phyloP scores from a whole-genome alignment of 805 yeast species.

The Saccharomycopsis malanga region DNA sequence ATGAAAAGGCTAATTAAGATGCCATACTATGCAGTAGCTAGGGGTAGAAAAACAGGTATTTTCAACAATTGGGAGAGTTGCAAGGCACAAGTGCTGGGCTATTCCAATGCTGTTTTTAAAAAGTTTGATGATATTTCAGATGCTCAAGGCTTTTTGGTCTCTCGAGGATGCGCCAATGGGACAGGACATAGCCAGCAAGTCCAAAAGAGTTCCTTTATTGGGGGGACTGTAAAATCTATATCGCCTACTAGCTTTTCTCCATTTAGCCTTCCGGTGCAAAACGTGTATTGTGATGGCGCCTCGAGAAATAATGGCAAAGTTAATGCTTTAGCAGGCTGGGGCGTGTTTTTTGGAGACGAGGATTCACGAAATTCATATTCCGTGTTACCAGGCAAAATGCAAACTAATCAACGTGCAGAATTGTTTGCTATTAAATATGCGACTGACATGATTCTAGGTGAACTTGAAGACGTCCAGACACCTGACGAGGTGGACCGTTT shows the following conservation, averaged over 20 bases:
- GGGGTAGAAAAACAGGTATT: conserved; percentile 46
- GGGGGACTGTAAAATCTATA: background rate
- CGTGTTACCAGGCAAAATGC: conserved; percentile 41
- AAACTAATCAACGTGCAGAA: conserved; percentile 81
- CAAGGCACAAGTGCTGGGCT: conserved; percentile 47
- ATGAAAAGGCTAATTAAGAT: too few species aligned
- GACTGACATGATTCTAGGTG: conserved; percentile 33
- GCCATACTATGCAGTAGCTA: conserved; percentile 7
- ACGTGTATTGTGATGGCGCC: conserved; percentile 76
- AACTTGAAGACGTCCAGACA: conserved; percentile 27
- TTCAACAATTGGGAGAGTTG: conserved; percentile 55
- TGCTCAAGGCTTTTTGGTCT: conserved; percentile 47
- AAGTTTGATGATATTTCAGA: conserved; percentile 41
- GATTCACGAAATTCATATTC: conserved; percentile 50
- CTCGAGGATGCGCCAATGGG: conserved; percentile 22
- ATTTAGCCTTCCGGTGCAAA: background rate
- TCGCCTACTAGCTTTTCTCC: background rate
- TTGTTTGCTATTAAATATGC: conserved; percentile 60
- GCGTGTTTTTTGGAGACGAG: conserved; percentile 57
- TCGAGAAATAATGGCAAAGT: conserved; percentile 49
- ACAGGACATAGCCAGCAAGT: background rate
- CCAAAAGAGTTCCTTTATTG: background rate
- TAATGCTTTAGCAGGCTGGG: conserved; percentile 55
- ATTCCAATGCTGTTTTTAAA: conserved; percentile 48
- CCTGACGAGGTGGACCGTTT: conserved; percentile 23